phyloP scores from a whole-genome alignment of 129 eudicot species.

The Mikania micrantha region DNA sequence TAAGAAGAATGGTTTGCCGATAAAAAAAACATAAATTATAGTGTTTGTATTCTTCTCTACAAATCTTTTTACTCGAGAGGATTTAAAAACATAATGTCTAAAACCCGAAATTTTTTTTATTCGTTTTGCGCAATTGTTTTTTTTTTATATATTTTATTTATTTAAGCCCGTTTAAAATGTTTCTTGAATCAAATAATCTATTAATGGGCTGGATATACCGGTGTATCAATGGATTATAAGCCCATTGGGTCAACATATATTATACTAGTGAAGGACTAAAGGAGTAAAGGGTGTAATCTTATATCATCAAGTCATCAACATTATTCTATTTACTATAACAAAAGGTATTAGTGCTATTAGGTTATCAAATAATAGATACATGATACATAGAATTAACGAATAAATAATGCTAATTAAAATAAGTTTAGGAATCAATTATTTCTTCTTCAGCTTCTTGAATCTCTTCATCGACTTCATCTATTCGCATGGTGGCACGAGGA shows the following conservation, averaged over 20 bases:
- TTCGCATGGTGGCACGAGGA: neutral
- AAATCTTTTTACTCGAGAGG: too few relatives aligned
- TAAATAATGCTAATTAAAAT: conserved; percentile 1
- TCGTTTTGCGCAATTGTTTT: too few relatives aligned
- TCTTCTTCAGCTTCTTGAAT: conserved; percentile 1
- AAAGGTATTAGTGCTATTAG: neutral
- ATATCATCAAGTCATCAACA: neutral
- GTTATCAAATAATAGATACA: neutral
- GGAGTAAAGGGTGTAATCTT: too few relatives aligned
- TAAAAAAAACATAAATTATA: too few relatives aligned
- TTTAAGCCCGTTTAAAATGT: too few relatives aligned
- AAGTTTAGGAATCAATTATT: neutral
- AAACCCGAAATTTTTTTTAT: too few relatives aligned
- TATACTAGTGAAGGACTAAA: too few relatives aligned
- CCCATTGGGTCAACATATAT: neutral
- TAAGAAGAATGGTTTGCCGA: too few relatives aligned
- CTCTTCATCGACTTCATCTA: conserved; percentile 20
- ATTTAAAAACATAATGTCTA: too few relatives aligned
- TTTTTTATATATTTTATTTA: too few relatives aligned
- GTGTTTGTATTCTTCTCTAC: too few relatives aligned
- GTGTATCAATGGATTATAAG: neutral
- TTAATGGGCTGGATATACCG: neutral
- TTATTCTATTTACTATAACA: neutral
- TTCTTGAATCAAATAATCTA: neutral
- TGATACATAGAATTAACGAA: neutral